Evolutionary conservation across 257 asterid species (phyloP), one percentile per base, ranked within the genome.

Genomic region (Paraleonurus japonicus): DNA sequence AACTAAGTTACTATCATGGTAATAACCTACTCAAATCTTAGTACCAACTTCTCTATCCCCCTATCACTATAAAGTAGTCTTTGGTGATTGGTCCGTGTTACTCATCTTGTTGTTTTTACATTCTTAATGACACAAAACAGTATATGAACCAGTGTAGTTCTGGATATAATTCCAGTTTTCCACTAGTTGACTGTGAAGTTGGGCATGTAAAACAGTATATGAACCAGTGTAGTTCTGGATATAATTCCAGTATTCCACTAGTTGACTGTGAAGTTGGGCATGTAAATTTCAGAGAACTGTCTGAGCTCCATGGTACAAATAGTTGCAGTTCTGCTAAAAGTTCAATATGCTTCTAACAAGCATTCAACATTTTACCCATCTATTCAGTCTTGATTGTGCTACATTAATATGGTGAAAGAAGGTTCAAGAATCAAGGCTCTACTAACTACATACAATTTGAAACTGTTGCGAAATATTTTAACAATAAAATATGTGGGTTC

Each of bases 291-390:
- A 48, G 58, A 60, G 61, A 35, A n/a, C 59, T 47, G 30, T 22
- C 35, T 24, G 59, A 60, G 74, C 65, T 47, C 55, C 33, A 73
- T 41, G 51, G n/a, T 73, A 41, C 55, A 22, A 24, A 43, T 57
- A 43, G 65, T 24, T 12, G 8, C 58, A 20, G 43, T 20, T 15
- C 50, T 32, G n/a, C 10, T 24, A 27, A 19, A 48, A 33, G 33
- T 17, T 50, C 28, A 15, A 43, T 45, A 24, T 33, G 19, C 58
- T 39, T 71, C 61, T 71, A 26, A 20, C 20, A 43, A 30, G 35
- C 20, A 28, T 70, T 59, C 50, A 41, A 24, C 50, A 60, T 41
- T 69, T 55, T 13, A 43, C 16, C n/a, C 15, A 64, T 59, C 33
- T 59, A 24, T 27, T 53, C 20, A n/a, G 30, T 43, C 51, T 30